These are phyloP conservation scores for Cyamopsis tetragonoloba DNA, from an alignment of 306 rosid species.

Conservation along the genomic window DNA sequence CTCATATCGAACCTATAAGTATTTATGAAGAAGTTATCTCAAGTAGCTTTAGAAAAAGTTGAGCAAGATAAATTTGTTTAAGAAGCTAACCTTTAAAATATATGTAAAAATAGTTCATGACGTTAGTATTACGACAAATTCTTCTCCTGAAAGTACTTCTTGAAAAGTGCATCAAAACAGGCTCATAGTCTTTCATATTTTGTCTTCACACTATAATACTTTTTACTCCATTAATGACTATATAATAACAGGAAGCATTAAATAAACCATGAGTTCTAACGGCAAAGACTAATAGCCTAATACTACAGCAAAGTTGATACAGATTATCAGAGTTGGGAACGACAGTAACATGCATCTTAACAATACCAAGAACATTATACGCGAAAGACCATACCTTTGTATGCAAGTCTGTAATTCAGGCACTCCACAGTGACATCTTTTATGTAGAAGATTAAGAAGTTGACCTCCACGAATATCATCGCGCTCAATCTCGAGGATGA, in stretches of 20 bases:
- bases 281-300: background rate
- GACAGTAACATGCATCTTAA: background rate
- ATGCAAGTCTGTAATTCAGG: conserved; percentile 95
- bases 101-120: too few species aligned
- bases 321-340: conserved; percentile 10
- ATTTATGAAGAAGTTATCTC: too few species aligned
- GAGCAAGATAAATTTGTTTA: too few species aligned
- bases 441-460: conserved; percentile 81
- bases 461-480: conserved; percentile 86
- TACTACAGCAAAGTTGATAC: background rate
- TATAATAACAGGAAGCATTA: background rate
- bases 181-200: background rate
- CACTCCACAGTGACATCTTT: conserved; percentile 94
- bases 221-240: background rate
- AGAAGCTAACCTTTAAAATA: too few species aligned
- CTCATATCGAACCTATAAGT: too few species aligned
- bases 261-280: background rate
- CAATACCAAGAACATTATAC: background rate
- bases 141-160: too few species aligned
- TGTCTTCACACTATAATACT: background rate
- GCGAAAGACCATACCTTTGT: conserved; percentile 59
- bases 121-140: too few species aligned
- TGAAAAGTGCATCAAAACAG: too few species aligned
- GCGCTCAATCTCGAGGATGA: conserved; percentile 77
- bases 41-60: too few species aligned